Conservation (phyloP, 176 grass and related monocot species). For the Raddia distichophylla region DNA sequence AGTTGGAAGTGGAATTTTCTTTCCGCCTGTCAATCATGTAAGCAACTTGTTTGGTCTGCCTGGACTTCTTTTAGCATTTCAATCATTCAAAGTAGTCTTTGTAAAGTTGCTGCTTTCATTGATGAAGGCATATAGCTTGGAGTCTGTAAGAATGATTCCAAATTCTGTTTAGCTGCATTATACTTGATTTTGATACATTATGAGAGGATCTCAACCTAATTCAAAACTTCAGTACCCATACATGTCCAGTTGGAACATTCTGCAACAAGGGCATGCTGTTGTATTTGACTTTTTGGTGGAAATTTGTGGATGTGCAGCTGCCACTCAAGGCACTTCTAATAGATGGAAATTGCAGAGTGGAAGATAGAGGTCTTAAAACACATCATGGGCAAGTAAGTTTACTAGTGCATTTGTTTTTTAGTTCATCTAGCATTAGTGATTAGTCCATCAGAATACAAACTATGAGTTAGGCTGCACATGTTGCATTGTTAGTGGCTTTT, state of each 20-base stretch:
- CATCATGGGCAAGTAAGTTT: constrained; percentile 90
- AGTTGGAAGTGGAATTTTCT: not conserved
- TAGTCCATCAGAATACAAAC: not conserved
- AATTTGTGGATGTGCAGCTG: constrained; percentile 50
- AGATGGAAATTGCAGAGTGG: constrained; percentile 97
- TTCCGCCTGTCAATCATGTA: constrained; percentile 22
- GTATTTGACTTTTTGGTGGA: constrained; percentile 32
- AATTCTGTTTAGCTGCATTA: constrained; percentile 7
- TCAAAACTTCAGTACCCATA: not conserved
- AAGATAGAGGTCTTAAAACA: constrained; percentile 91
- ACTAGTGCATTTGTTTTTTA: constrained; percentile 4
- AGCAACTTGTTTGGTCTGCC: constrained; percentile 30
- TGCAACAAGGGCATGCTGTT: constrained; percentile 13
- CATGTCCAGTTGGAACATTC: not conserved
- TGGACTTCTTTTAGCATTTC: constrained; percentile 15
- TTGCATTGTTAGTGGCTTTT: not conserved
- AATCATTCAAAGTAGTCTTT: constrained; percentile 2
- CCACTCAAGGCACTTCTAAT: constrained; percentile 69
- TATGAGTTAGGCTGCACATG: not conserved
- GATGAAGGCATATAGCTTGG: not conserved
- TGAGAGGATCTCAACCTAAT: not conserved
- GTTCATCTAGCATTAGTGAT: constrained; percentile 7
- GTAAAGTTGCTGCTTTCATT: constrained; percentile 20
- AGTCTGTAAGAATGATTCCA: not conserved
- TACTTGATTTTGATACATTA: not conserved